A percentile compares a stretch with the other conserved stretches of the same genome.
Conservation (phyloP, 2,329 filamentous ascomycete species). For the Neonectria ditissima region DNA sequence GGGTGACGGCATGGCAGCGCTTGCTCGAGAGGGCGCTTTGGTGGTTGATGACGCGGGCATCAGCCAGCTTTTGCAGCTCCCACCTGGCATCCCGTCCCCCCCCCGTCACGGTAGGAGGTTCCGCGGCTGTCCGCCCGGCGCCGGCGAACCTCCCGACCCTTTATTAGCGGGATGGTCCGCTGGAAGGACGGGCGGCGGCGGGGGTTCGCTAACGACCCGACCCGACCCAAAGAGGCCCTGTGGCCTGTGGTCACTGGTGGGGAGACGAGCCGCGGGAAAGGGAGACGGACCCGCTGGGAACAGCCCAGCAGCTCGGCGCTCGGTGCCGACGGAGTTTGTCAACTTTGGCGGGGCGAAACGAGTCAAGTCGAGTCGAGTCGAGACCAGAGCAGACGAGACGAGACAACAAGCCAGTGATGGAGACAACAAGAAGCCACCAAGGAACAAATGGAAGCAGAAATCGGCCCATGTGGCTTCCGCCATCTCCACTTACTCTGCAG, state of each 20-base stretch:
- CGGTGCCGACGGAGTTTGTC: not conserved
- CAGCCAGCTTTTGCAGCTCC: not conserved
- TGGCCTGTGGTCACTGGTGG: not conserved
- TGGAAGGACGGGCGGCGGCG: not conserved
- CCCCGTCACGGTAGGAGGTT: no score
- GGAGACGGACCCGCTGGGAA: not conserved
- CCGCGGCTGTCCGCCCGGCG: not conserved
- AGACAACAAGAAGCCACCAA: constrained; percentile 17
- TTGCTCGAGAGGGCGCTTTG: no score
- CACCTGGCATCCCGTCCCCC: not conserved
- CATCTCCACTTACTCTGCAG: not conserved
- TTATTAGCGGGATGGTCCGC: not conserved
- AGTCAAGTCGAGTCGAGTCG: not conserved
- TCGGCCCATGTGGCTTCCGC: not conserved
- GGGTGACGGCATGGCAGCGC: not conserved
- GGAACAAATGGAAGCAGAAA: constrained; percentile 15
- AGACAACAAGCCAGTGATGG: constrained; percentile 23
- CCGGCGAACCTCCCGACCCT: not conserved
- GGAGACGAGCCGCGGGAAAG: not conserved
- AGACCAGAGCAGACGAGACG: constrained; percentile 14
- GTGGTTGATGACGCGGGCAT: not conserved
- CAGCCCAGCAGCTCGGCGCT: not conserved
- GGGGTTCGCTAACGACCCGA: not conserved
- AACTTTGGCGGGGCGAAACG: not conserved
- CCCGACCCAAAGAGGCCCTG: not conserved